A percentile compares a stretch with the other conserved stretches of the same genome.
Conservation (phyloP, 352 stramenopile genomes). For the Blastocystis sp. region DNA sequence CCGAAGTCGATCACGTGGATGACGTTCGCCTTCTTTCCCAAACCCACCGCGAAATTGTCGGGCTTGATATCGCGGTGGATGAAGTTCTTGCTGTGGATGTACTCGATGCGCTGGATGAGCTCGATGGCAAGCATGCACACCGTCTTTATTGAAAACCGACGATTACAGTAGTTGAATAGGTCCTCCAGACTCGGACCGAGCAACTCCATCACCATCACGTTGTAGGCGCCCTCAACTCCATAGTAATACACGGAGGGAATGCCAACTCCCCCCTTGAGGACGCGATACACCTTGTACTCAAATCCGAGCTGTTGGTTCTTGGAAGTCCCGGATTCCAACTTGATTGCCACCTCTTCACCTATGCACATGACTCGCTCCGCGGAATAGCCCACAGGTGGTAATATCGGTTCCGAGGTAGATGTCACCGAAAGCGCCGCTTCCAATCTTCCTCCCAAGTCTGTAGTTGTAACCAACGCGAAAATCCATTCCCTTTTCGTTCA, state of each 20-base stretch:
- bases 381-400: slow-evolving; percentile 42
- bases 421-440: slow-evolving; percentile 96
- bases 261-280: slow-evolving; percentile 93
- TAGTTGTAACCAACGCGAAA: slow-evolving; percentile 99
- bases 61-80: slow-evolving; percentile 92
- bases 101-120: slow-evolving; percentile 85
- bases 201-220: slow-evolving; percentile 99
- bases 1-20: slow-evolving; percentile 93
- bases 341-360: slow-evolving; percentile 92
- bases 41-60: slow-evolving; percentile 90
- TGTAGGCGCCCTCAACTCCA: slow-evolving; percentile 91
- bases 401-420: slow-evolving; percentile 98
- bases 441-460: slow-evolving; percentile 96
- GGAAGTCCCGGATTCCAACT: slow-evolving; percentile 87
- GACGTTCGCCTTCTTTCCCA: slow-evolving; percentile 82
- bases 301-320: slow-evolving; percentile 97
- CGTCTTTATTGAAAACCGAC: slow-evolving; percentile 85
- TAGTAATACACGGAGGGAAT: slow-evolving; percentile 98
- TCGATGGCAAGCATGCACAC: slow-evolving; percentile 88
- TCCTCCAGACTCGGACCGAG: slow-evolving; percentile 91
- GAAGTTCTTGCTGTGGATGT: slow-evolving; percentile 88
- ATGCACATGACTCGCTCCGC: slow-evolving; percentile 24
- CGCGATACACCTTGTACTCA: slow-evolving; percentile 99
- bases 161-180: slow-evolving; percentile 88
- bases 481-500: slow-evolving; percentile 74